Conservation (phyloP, 2,329 filamentous ascomycete genomes). For the Catunica adiposa region DNA sequence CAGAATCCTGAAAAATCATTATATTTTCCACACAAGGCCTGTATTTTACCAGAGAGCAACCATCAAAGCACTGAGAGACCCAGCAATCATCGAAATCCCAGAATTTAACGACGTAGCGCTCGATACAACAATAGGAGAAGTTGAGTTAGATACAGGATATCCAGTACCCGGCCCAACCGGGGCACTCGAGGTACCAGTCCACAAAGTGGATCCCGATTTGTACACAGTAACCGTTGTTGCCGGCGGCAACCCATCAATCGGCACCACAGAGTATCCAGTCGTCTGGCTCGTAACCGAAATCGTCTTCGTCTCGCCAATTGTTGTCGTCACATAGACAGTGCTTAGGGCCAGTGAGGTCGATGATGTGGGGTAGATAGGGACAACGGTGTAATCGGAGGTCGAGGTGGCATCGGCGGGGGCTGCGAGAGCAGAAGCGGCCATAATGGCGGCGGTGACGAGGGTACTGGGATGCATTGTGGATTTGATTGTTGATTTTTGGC, state of each 20-base stretch:
- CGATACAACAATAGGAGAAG: conserved; percentile 9
- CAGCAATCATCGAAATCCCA: not conserved
- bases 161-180: conserved; percentile 5
- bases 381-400: conserved; percentile 8
- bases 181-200: conserved; percentile 12
- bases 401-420: not conserved
- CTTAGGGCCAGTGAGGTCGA: conserved; percentile 1
- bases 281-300: not conserved
- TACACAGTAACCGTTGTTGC: conserved; percentile 11
- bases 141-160: conserved; percentile 2
- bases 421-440: conserved; percentile 7
- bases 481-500: too few species aligned
- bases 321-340: conserved; percentile 13
- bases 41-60: conserved; percentile 4
- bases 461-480: conserved; percentile 9
- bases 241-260: conserved; percentile 8
- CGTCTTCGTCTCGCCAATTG: not conserved
- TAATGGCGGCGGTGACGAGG: conserved; percentile 3
- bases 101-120: not conserved
- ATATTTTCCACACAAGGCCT: not conserved
- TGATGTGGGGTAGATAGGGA: conserved; percentile 10
- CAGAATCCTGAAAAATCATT: not conserved
- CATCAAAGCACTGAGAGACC: conserved; percentile 1
- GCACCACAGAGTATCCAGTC: conserved; percentile 10
- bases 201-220: conserved; percentile 9